These are phyloP conservation scores for Corynascus novoguineensis DNA, from an alignment of 495 filamentous ascomycete genomes.

Conservation along the genomic window DNA sequence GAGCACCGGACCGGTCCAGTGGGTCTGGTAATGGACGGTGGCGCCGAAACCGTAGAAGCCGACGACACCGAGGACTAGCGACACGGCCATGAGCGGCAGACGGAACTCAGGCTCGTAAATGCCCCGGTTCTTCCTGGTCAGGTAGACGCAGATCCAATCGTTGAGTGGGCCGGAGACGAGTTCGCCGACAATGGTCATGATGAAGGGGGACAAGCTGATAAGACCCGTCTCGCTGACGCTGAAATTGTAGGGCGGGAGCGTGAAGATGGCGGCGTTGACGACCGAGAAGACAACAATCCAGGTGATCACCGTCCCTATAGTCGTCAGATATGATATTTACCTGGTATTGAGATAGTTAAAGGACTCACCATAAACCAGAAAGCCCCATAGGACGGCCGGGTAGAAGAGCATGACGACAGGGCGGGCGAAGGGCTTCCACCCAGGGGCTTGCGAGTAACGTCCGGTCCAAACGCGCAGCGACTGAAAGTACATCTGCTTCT, in stretches of 20 bases:
- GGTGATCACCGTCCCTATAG: conserved; percentile 36
- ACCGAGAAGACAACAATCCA: conserved; percentile 53
- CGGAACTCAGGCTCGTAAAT: conserved; percentile 55
- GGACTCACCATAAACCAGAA: conserved; percentile 44
- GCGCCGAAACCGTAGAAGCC: conserved; percentile 60
- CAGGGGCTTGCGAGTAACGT: conserved; percentile 40
- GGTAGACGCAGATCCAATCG: conserved; percentile 44
- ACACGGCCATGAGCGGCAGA: conserved; percentile 45
- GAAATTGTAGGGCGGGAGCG: conserved; percentile 49
- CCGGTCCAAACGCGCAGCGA: conserved; percentile 33
- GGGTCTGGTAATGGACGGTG: conserved; percentile 50
- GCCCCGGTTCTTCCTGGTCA: conserved; percentile 44
- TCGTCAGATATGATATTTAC: background rate
- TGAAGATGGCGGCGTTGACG: conserved; percentile 49
- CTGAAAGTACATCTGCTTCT: conserved; percentile 32
- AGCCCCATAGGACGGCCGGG: conserved; percentile 50
- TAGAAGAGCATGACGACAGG: conserved; percentile 50
- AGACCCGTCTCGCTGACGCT: conserved; percentile 44
- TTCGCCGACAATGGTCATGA: conserved; percentile 47
- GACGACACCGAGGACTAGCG: conserved; percentile 37
- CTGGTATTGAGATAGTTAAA: background rate
- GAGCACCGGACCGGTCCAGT: conserved; percentile 50
- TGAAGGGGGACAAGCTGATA: conserved; percentile 45
- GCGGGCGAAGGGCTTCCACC: conserved; percentile 47
- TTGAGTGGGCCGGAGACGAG: conserved; percentile 46